Evolutionary conservation across 257 asterid genomes (phyloP).

Genomic region (Capsicum chinense): DNA sequence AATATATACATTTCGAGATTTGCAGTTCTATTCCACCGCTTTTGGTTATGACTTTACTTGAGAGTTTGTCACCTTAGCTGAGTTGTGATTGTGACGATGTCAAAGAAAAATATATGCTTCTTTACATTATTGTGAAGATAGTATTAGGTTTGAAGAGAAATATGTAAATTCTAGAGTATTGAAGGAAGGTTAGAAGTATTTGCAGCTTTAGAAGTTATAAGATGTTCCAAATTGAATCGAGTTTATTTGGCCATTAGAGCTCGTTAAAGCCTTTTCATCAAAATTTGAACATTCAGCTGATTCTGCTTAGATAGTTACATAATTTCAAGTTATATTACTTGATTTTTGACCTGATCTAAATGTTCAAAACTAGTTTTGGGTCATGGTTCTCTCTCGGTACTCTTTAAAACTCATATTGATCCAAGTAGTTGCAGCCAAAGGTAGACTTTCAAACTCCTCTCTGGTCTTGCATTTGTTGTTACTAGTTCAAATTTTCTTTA

Average conservation of each 20-base stretch:
- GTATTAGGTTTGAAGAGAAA: neutral
- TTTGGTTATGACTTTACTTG: neutral
- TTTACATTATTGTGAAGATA: conserved; percentile 6
- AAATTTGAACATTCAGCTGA: neutral
- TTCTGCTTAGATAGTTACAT: neutral
- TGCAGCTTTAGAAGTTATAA: neutral
- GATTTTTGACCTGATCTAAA: conserved; percentile 21
- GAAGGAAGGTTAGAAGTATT: neutral
- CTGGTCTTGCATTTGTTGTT: conserved; percentile 3
- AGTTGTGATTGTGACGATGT: neutral
- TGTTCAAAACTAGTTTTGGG: neutral
- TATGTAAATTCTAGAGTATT: neutral
- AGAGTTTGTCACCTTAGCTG: neutral
- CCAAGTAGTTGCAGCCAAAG: conserved; percentile 19
- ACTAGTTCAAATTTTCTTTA: neutral
- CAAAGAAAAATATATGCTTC: neutral
- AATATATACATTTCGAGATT: conserved; percentile 10
- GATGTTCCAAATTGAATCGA: neutral
- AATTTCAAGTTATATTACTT: neutral
- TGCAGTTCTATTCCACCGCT: neutral
- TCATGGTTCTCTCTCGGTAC: conserved; percentile 6
- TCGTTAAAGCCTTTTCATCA: neutral
- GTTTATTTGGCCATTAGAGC: neutral
- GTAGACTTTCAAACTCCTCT: neutral
- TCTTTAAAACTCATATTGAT: neutral